These are phyloP conservation scores for Gymnopilus dilepis DNA, from an alignment of 768 basidiomycete species.

Conservation along the genomic window DNA sequence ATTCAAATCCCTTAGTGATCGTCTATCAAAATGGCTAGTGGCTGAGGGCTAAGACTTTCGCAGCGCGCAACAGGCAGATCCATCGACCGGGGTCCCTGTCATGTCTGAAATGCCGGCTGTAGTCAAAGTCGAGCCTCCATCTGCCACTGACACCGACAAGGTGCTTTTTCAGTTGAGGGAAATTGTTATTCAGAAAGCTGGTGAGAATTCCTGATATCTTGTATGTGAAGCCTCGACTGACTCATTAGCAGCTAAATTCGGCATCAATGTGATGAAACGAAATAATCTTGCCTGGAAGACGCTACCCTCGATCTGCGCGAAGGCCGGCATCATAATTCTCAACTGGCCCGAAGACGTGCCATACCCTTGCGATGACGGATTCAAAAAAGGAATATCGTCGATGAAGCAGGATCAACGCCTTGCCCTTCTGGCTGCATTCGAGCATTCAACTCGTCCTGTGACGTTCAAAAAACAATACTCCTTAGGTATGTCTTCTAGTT, in stretches of 20 bases:
- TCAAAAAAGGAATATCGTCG: constrained; percentile 2
- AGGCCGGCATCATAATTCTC: constrained; percentile 6
- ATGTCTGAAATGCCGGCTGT: too few species aligned
- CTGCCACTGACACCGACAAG: background rate
- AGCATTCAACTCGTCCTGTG: constrained; percentile 8
- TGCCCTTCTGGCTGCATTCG: constrained; percentile 6
- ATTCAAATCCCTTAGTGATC: background rate
- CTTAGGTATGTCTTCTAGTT: background rate
- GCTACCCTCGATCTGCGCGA: background rate
- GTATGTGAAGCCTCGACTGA: background rate
- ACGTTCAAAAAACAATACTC: background rate
- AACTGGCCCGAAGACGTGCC: constrained; percentile 13
- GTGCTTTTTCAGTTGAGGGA: background rate
- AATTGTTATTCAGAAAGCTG: background rate
- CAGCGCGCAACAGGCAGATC: too few species aligned
- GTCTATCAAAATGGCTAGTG: background rate
- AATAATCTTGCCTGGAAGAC: background rate
- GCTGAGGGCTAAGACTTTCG: background rate
- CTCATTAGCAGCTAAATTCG: background rate
- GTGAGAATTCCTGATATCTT: background rate
- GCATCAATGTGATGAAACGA: background rate
- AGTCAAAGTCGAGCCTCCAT: background rate
- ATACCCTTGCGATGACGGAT: background rate
- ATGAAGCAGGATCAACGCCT: background rate
- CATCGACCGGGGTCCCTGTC: too few species aligned